phyloP scores from a whole-genome alignment of 257 asterid species.

The Echites panduratus region DNA sequence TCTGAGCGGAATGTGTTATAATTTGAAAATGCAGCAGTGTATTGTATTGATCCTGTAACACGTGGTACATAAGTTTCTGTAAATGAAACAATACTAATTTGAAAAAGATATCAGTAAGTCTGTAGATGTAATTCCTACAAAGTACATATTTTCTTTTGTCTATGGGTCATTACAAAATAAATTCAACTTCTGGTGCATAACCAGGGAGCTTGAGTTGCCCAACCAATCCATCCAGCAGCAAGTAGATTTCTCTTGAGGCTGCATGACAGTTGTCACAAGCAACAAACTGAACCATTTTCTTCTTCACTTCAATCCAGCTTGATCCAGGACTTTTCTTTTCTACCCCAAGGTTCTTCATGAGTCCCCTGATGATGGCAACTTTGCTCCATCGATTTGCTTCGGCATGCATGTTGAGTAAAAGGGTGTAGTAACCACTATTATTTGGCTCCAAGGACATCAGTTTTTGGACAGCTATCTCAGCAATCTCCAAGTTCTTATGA shows the following conservation, averaged over 20 bases:
- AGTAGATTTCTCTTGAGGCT: conserved; percentile 36
- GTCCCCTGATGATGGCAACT: conserved; percentile 45
- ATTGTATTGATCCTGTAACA: too few relatives aligned
- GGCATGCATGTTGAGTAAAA: conserved; percentile 64
- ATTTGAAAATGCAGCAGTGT: too few relatives aligned
- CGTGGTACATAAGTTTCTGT: too few relatives aligned
- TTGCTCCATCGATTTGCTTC: conserved; percentile 66
- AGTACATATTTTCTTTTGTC: neutral
- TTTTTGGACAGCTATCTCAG: conserved; percentile 51
- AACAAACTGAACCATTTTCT: conserved; percentile 51
- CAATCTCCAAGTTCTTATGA: conserved; percentile 63
- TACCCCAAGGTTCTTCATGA: conserved; percentile 52
- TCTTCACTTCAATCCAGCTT: conserved; percentile 69
- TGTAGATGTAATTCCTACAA: too few relatives aligned
- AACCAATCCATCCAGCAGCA: conserved; percentile 40
- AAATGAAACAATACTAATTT: too few relatives aligned
- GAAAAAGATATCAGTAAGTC: too few relatives aligned
- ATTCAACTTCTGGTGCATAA: neutral
- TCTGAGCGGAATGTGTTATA: too few relatives aligned
- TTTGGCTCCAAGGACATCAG: conserved; percentile 54
- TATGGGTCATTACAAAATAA: neutral
- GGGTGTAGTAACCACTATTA: conserved; percentile 51
- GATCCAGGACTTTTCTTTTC: conserved; percentile 61
- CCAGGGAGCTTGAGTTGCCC: conserved; percentile 47
- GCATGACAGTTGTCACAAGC: conserved; percentile 54